Evolutionary conservation across 2,329 filamentous ascomycete species (phyloP).

Genomic region (Aphanocladium album): DNA sequence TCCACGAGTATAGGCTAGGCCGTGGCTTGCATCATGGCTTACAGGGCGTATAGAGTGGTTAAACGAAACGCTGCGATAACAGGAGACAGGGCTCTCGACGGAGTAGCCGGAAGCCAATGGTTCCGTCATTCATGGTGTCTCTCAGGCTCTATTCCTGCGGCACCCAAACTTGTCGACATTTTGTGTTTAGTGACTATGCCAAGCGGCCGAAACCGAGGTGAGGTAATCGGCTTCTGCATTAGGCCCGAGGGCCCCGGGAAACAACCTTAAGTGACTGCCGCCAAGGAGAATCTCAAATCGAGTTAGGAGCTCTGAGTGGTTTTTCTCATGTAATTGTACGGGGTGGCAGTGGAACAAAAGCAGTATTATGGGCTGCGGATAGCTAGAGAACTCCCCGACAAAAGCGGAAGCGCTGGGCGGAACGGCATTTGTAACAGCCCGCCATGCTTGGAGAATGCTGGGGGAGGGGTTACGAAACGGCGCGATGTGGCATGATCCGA

Average conservation of each 20-base stretch:
- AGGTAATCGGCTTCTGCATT: not conserved
- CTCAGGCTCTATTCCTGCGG: not conserved
- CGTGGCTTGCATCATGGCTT: not conserved
- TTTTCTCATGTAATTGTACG: not conserved
- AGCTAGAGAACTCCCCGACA: not conserved
- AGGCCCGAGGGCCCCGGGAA: not conserved
- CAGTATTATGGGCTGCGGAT: not conserved
- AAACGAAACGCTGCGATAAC: not conserved
- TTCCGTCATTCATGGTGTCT: not conserved
- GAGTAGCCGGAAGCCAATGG: not conserved
- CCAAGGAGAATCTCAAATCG: not conserved
- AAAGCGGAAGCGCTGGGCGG: not conserved
- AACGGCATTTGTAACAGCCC: not conserved
- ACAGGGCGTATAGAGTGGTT: not conserved
- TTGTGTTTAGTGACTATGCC: not conserved
- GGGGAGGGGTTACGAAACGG: not conserved
- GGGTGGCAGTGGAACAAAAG: not conserved
- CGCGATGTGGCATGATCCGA: conserved; percentile 1
- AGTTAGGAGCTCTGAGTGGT: not conserved
- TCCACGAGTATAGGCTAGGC: not conserved
- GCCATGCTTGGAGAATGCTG: not conserved
- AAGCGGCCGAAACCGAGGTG: not conserved
- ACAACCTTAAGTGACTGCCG: conserved; percentile 8
- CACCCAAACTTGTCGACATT: not conserved
- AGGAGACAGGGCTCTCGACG: not conserved